Base-by-base conservation (phyloP, 2,329 filamentous ascomycete genomes). In the Diaporthe aspalathi region DNA sequence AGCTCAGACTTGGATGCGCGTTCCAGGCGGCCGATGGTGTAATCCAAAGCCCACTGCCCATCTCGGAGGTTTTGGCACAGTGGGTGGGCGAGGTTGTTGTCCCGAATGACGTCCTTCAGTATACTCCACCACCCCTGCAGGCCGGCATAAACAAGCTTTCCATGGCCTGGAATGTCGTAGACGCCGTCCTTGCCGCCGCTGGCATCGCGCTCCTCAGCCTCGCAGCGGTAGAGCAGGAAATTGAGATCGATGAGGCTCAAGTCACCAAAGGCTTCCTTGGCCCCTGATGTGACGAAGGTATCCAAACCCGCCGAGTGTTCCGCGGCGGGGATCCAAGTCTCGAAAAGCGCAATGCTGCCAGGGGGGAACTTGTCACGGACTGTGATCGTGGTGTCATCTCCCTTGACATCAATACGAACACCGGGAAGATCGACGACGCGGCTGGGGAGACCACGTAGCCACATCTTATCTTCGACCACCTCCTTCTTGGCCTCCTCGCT, bases 91-190 rank as follows among this genome's bases (percentile, higher is more conserved):
- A 99, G 88, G 78, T 98, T 91, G 80, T 99, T 99, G 74, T 96
- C 91, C 65, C 87, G 89, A 76, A 98, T 93, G 73, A 99, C 92
- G 70, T 93, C 87, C 76, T 94, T 92, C 52, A 99, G 84, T 0
- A 97, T 85, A 79, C 94, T 98, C 94, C 95, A 97, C 95, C 96
- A 99, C 47, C 97, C 97, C 80, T 99, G 96, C n/a, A 99, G 87
- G 73, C 96, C 96, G 72, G 95, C 95, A 80, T 98, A 99, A 2
- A 98, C 93, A 52, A 98, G 87, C 72, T 92, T 90, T 2, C 95
- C 95, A 78, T 94, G 86, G 1, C 91, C 91, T 1, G 96, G 96
- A 74, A 99, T 92, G 67, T 91, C 89, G 82, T 98, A 99, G 11
- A 91, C 91, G n/a, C 96, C 95, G 79, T 98, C 94, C 72, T 89